Percentiles rank a stretch among this genome's conserved stretches.
Evolutionary conservation across 1,139 yeast species (phyloP).

Genomic region (Suzukiozyma palmioleophila): DNA sequence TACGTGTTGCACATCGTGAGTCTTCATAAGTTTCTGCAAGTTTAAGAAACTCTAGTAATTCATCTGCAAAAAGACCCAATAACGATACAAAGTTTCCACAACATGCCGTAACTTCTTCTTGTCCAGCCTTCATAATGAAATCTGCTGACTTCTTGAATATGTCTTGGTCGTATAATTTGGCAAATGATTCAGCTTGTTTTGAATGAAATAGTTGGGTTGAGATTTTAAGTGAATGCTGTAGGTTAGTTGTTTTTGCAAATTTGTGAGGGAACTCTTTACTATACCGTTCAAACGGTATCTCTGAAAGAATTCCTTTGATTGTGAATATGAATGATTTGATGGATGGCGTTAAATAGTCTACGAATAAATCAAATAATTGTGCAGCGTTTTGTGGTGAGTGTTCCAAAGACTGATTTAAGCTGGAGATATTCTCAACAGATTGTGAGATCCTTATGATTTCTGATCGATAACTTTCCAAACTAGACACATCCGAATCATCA

Average conservation of each 20-base stretch:
- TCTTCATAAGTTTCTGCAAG: constrained; percentile 42
- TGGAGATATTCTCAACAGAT: constrained; percentile 24
- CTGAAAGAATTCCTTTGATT: constrained; percentile 54
- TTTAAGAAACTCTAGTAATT: constrained; percentile 46
- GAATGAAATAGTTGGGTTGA: constrained; percentile 54
- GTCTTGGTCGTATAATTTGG: constrained; percentile 54
- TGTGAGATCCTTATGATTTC: constrained; percentile 17
- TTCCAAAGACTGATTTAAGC: constrained; percentile 13
- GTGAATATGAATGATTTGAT: constrained; percentile 65
- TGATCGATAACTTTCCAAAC: constrained; percentile 16
- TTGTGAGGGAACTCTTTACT: constrained; percentile 22
- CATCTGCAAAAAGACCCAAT: constrained; percentile 58
- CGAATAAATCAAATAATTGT: constrained; percentile 62
- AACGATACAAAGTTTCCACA: constrained; percentile 77
- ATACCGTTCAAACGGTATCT: constrained; percentile 51
- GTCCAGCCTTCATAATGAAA: constrained; percentile 50
- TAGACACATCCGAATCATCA: constrained; percentile 10
- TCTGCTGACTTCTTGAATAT: constrained; percentile 41
- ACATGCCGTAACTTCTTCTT: constrained; percentile 80
- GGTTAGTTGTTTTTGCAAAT: constrained; percentile 38
- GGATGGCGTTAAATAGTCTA: constrained; percentile 67
- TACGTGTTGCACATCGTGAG: constrained; percentile 19
- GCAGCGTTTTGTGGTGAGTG: constrained; percentile 34
- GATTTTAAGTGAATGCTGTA: constrained; percentile 42
- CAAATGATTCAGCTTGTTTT: constrained; percentile 56